These are phyloP conservation scores for Niveomyces coronatus DNA, from an alignment of 2,329 filamentous ascomycete species.

Conservation along the genomic window DNA sequence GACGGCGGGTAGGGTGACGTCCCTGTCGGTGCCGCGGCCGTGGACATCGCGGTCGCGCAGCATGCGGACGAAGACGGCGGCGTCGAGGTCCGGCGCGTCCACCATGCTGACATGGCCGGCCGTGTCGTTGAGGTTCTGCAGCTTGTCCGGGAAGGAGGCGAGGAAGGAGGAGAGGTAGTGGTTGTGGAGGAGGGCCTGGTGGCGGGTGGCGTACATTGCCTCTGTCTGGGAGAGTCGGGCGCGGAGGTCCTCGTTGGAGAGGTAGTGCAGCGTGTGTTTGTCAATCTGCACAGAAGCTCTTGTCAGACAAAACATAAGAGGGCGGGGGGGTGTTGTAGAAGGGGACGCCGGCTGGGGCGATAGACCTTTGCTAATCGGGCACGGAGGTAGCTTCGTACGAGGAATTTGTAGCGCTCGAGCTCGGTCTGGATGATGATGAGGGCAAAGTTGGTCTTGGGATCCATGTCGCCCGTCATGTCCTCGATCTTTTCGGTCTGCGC, in stretches of 20 bases:
- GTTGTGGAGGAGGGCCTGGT: constrained; percentile 72
- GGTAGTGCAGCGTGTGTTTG: constrained; percentile 63
- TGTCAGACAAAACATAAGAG: constrained; percentile 1
- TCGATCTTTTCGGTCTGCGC: constrained; percentile 62
- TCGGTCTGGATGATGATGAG: constrained; percentile 96
- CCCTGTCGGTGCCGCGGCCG: constrained; percentile 53
- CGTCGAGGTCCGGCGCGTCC: constrained; percentile 71
- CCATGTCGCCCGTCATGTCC: constrained; percentile 73
- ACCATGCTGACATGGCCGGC: constrained; percentile 89
- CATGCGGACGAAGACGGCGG: constrained; percentile 74
- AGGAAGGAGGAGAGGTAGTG: constrained; percentile 86
- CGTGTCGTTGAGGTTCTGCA: constrained; percentile 85
- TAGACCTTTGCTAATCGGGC: constrained; percentile 76
- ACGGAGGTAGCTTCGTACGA: constrained; percentile 73
- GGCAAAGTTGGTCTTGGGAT: constrained; percentile 82
- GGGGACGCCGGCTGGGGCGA: neutral
- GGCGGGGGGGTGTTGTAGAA: constrained; percentile 5
- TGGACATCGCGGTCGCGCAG: constrained; percentile 49
- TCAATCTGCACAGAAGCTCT: constrained; percentile 48
- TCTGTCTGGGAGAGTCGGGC: constrained; percentile 66
- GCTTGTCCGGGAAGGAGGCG: constrained; percentile 61
- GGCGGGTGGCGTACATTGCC: constrained; percentile 69
- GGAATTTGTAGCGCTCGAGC: constrained; percentile 85
- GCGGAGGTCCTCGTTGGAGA: constrained; percentile 44
- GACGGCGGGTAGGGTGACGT: constrained; percentile 46